Evolutionary conservation across 129 eudicot species (phyloP).

Genomic region (Chrysanthemum seticuspe): DNA sequence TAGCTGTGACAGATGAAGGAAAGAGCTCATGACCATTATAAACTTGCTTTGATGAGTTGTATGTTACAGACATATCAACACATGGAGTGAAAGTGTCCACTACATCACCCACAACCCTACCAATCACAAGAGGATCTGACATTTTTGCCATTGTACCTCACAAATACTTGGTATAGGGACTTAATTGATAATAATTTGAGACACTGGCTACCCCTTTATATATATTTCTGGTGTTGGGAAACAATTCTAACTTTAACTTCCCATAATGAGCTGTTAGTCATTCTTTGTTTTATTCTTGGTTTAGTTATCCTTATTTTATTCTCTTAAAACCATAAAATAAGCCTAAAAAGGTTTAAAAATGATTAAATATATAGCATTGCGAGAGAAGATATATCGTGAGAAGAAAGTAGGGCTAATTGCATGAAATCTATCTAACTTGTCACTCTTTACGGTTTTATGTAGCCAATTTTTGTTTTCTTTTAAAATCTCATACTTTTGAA

Average conservation of each 20-base stretch:
- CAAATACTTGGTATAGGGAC: neutral
- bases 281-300: conserved; percentile 3
- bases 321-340: neutral
- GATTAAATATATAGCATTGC: no score
- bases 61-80: conserved; percentile 71
- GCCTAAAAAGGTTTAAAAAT: no score
- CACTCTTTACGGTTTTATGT: no score
- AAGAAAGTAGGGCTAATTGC: no score
- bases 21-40: conserved; percentile 91
- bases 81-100: conserved; percentile 57
- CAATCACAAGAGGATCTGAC: conserved; percentile 72
- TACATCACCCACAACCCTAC: conserved; percentile 90
- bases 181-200: conserved; percentile 11
- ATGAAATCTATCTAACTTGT: no score
- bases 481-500: no score
- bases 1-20: conserved; percentile 72
- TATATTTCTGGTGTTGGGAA: conserved; percentile 22
- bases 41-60: conserved; percentile 77
- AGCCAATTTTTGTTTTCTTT: no score
- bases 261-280: conserved; percentile 22
- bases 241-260: conserved; percentile 19
- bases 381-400: no score
- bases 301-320: neutral
- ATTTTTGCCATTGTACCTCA: conserved; percentile 33
- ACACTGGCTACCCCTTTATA: conserved; percentile 22